phyloP scores from a whole-genome alignment of 306 rosid species.

The Begonia loranthoides region DNA sequence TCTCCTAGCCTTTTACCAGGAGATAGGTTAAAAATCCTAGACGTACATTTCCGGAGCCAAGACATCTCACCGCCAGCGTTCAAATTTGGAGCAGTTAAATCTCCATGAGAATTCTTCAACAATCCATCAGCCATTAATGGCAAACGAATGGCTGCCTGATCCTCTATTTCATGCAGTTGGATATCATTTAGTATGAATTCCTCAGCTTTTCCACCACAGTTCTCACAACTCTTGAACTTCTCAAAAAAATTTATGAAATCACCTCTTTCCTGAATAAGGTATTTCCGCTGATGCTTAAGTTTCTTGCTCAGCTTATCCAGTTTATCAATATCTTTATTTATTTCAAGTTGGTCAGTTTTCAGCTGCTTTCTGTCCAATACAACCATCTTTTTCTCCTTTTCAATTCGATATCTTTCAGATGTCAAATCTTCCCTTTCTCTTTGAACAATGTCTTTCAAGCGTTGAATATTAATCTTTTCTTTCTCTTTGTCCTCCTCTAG shows the following conservation, averaged over 20 bases:
- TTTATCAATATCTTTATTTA: conserved; percentile 55
- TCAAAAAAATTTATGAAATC: conserved; percentile 57
- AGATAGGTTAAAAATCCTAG: conserved; percentile 48
- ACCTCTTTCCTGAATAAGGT: conserved; percentile 49
- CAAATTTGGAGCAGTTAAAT: conserved; percentile 19
- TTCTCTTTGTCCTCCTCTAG: conserved; percentile 62
- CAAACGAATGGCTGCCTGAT: conserved; percentile 17
- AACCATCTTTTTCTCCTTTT: conserved; percentile 44
- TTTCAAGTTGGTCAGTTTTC: conserved; percentile 46
- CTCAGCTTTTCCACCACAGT: conserved; percentile 48
- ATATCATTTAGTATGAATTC: conserved; percentile 50
- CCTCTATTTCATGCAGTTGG: conserved; percentile 39
- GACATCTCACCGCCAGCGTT: conserved; percentile 28
- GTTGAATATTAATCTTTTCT: conserved; percentile 35
- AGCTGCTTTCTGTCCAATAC: conserved; percentile 47
- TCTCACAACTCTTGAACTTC: conserved; percentile 56
- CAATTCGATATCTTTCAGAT: conserved; percentile 33
- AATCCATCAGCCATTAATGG: conserved; percentile 18
- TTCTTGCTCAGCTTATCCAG: conserved; percentile 61
- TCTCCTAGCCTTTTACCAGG: conserved; percentile 39
- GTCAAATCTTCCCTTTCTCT: conserved; percentile 54
- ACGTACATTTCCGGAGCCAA: conserved; percentile 55
- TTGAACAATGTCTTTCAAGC: conserved; percentile 40
- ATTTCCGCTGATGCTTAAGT: conserved; percentile 63
- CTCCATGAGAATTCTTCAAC: conserved; percentile 16